These are phyloP conservation scores for Starmerella tilneyi DNA, from an alignment of 805 yeast genomes.

Conservation along the genomic window DNA sequence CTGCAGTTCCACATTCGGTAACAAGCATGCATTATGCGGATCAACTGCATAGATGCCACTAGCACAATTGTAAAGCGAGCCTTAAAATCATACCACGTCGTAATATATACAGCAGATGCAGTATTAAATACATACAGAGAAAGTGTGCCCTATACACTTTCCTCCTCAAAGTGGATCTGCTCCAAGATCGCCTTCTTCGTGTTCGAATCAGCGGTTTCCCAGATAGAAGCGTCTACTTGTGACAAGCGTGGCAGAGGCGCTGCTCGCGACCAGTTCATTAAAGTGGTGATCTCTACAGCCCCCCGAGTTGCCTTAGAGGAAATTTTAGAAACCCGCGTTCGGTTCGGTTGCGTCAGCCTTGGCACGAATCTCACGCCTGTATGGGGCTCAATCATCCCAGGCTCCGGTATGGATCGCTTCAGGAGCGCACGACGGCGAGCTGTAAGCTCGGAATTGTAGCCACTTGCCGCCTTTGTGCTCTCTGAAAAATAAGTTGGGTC, in stretches of 20 bases:
- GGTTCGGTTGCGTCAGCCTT: constrained; percentile 58
- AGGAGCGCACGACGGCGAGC: constrained; percentile 45
- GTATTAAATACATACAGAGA: not conserved
- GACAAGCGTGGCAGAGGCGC: constrained; percentile 1
- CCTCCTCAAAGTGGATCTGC: constrained; percentile 6
- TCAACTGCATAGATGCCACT: no score
- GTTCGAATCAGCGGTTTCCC: constrained; percentile 37
- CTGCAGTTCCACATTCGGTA: no score
- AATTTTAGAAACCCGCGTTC: constrained; percentile 22
- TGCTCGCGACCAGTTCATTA: constrained; percentile 10
- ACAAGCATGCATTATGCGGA: no score
- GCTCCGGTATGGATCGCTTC: constrained; percentile 19
- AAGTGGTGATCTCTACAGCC: constrained; percentile 19
- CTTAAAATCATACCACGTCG: no score
- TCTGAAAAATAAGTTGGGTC: constrained; percentile 51
- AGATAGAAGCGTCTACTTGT: constrained; percentile 8
- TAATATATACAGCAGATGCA: no score
- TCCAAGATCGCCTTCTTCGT: constrained; percentile 11
- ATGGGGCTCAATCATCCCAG: constrained; percentile 53
- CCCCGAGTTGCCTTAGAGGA: constrained; percentile 4
- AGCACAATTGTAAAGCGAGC: no score
- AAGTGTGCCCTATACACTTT: not conserved
- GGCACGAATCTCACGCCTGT: constrained; percentile 78
- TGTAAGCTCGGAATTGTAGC: constrained; percentile 53
- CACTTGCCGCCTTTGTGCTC: constrained; percentile 71